Conservation (phyloP, 768 basidiomycete species). For the Sistotremastrum niveocremeum region DNA sequence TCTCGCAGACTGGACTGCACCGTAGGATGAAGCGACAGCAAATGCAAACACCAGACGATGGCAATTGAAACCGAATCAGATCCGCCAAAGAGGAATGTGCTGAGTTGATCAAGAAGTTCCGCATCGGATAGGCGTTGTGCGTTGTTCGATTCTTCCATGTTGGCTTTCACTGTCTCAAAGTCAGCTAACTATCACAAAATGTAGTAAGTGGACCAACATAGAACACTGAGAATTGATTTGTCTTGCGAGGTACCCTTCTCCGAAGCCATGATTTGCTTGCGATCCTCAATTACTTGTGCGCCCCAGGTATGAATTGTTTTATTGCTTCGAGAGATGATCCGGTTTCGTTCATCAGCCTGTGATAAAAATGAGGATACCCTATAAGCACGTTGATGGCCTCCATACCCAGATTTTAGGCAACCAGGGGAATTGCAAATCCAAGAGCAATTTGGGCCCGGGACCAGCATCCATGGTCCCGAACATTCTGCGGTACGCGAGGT, state of each 20-base stretch:
- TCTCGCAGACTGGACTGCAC: conserved; percentile 2
- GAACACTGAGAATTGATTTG: conserved; percentile 35
- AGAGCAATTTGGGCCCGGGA: conserved; percentile 23
- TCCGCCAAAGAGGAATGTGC: conserved; percentile 53
- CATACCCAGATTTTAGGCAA: conserved; percentile 32
- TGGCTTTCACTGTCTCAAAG: conserved; percentile 38
- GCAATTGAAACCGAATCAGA: conserved; percentile 47
- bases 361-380: not conserved
- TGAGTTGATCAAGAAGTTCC: conserved; percentile 49
- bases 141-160: conserved; percentile 29
- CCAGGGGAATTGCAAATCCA: conserved; percentile 34
- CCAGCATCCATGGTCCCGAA: conserved; percentile 36
- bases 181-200: not conserved
- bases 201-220: conserved; percentile 24
- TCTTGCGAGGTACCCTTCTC: conserved; percentile 21
- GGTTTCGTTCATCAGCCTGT: conserved; percentile 30
- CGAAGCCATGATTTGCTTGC: conserved; percentile 23
- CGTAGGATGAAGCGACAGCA: conserved; percentile 35
- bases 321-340: conserved; percentile 24
- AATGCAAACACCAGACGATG: conserved; percentile 44
- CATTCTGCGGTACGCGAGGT: conserved; percentile 35
- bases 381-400: not conserved
- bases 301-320: conserved; percentile 29
- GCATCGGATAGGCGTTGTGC: conserved; percentile 39
- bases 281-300: conserved; percentile 28